Evolutionary conservation across 2,329 filamentous ascomycete species (phyloP).

Genomic region (Aspergillus aculeatus): DNA sequence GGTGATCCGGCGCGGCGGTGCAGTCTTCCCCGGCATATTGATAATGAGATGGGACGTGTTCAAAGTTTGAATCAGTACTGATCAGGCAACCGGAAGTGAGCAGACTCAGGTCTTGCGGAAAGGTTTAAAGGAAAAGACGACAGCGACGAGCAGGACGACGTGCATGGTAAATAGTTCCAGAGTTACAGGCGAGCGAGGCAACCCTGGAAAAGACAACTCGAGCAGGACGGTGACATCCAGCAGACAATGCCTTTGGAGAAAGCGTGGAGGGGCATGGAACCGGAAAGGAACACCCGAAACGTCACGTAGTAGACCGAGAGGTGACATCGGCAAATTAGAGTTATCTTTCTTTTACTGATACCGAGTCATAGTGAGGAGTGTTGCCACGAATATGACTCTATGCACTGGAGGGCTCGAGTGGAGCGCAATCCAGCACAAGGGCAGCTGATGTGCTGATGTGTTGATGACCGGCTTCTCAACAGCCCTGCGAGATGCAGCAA

Average conservation of each 20-base stretch:
- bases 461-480: neutral
- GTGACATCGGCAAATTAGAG: neutral
- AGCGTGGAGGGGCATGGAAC: neutral
- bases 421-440: neutral
- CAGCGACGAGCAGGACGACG: neutral
- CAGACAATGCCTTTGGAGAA: neutral
- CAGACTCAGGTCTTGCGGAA: neutral
- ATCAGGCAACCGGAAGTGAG: neutral
- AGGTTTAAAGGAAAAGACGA: neutral
- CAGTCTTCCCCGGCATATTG: conserved; percentile 39
- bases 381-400: no score
- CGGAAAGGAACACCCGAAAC: neutral
- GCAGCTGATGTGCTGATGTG: neutral
- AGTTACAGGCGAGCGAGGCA: neutral
- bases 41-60: neutral
- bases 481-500: neutral
- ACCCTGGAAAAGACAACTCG: neutral
- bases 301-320: neutral
- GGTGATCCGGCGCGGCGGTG: conserved; percentile 58
- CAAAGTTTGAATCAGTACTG: neutral
- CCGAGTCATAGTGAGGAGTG: no score
- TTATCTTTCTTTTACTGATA: neutral
- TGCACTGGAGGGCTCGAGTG: no score
- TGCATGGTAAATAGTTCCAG: neutral
- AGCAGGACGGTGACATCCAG: neutral